Percentiles rank a stretch among this genome's conserved stretches.
Conservation (phyloP, 345 rosid genomes). For the Noccaea bulbosa region DNA sequence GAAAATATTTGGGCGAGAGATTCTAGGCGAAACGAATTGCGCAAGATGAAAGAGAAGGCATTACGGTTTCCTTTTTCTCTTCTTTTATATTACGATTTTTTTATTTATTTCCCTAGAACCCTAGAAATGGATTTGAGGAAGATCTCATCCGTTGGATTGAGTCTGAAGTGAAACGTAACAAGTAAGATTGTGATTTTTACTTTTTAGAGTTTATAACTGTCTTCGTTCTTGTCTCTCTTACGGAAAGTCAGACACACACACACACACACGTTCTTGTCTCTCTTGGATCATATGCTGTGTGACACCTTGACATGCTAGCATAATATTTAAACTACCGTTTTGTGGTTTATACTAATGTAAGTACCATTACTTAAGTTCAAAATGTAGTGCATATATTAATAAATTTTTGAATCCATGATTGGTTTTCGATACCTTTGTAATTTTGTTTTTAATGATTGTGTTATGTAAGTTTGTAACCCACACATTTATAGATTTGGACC, state of each 20-base stretch:
- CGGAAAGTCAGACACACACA: constrained; percentile 21
- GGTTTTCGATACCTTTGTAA: no score
- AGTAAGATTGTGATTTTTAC: background rate
- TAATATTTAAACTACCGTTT: no score
- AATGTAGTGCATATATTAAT: no score
- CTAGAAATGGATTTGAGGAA: constrained; percentile 13
- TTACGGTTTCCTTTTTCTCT: constrained; percentile 1
- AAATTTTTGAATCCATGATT: no score
- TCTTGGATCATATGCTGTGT: no score
- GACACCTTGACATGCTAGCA: background rate
- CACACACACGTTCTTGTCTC: no score
- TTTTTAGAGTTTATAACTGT: background rate
- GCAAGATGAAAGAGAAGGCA: constrained; percentile 14
- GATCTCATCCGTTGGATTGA: constrained; percentile 40
- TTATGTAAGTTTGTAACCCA: no score
- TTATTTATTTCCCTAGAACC: background rate
- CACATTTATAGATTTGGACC: no score
- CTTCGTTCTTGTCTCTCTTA: constrained; percentile 1
- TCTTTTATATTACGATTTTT: constrained; percentile 20
- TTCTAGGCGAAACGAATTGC: constrained; percentile 18
- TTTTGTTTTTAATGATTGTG: no score
- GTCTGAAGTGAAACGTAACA: constrained; percentile 11
- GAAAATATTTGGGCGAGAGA: constrained; percentile 28
- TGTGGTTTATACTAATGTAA: no score
- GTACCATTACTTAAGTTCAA: no score